Evolutionary conservation across 2,329 filamentous ascomycete species (phyloP).

Genomic region (Phialophora macrospora): DNA sequence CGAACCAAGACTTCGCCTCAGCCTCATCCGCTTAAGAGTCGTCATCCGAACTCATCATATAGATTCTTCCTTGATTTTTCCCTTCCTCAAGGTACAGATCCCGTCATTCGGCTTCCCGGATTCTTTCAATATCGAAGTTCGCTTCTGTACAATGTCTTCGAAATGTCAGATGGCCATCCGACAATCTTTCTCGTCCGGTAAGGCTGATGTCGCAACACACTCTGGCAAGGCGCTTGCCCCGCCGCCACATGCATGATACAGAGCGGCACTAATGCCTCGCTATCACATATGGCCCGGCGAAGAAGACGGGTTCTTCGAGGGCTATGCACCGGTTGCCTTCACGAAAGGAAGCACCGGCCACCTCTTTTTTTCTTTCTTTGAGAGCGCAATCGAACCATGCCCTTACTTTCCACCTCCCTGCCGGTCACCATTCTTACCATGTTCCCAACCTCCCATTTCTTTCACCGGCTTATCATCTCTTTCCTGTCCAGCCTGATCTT

Average conservation of each 20-base stretch:
- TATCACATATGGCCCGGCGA: neutral
- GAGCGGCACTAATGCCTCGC: slow-evolving; percentile 2
- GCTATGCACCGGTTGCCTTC: neutral
- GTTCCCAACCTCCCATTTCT: neutral
- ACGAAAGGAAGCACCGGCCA: neutral
- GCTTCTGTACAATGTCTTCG: neutral
- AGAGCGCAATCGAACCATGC: neutral
- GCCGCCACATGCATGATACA: slow-evolving; percentile 3
- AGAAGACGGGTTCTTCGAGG: neutral
- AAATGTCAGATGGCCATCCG: neutral
- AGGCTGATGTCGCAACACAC: neutral
- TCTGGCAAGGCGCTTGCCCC: neutral
- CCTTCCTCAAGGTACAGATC: neutral
- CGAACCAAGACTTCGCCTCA: neutral
- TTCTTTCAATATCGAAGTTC: neutral
- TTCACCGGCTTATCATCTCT: no score
- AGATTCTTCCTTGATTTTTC: neutral
- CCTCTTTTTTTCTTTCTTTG: neutral
- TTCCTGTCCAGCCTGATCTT: slow-evolving; percentile 2
- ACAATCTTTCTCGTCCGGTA: neutral
- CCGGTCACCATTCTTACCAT: neutral
- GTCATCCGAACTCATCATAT: neutral
- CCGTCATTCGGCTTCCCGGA: neutral
- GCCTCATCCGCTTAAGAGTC: neutral
- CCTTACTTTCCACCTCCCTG: neutral